Conservation (phyloP, 2,329 filamentous ascomycete genomes). For the Phoma sp. region DNA sequence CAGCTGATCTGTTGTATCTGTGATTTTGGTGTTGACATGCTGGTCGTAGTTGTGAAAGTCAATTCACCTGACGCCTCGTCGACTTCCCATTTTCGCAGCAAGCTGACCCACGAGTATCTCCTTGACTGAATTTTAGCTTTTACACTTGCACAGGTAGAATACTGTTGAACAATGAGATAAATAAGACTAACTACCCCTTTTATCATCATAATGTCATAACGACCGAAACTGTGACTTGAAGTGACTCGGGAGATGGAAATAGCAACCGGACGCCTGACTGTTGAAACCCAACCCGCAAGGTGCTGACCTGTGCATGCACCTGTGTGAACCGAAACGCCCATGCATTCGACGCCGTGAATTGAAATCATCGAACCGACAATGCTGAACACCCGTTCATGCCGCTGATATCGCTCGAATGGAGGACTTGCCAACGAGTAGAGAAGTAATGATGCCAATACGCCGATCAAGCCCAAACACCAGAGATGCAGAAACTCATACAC, state of each 20-base stretch:
- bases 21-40: too few species aligned
- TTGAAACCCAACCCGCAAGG: conserved; percentile 18
- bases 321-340: conserved; percentile 33
- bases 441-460: conserved; percentile 27
- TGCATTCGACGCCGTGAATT: conserved; percentile 26
- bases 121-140: not conserved
- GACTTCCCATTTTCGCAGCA: too few species aligned
- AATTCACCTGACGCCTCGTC: too few species aligned
- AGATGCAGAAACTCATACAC: conserved; percentile 16
- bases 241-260: conserved; percentile 18
- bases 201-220: conserved; percentile 35
- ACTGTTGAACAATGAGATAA: conserved; percentile 9
- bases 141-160: not conserved
- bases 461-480: conserved; percentile 29
- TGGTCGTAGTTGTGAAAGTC: too few species aligned
- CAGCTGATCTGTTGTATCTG: too few species aligned
- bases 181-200: conserved; percentile 29
- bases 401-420: conserved; percentile 16
- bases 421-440: conserved; percentile 22
- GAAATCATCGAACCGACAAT: conserved; percentile 23
- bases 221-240: conserved; percentile 19
- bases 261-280: conserved; percentile 26
- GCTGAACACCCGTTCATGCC: conserved; percentile 17
- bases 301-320: conserved; percentile 22
- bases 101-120: too few species aligned